Base-by-base conservation (phyloP, 2,329 filamentous ascomycete species). In the Fusarium pilosicola region DNA sequence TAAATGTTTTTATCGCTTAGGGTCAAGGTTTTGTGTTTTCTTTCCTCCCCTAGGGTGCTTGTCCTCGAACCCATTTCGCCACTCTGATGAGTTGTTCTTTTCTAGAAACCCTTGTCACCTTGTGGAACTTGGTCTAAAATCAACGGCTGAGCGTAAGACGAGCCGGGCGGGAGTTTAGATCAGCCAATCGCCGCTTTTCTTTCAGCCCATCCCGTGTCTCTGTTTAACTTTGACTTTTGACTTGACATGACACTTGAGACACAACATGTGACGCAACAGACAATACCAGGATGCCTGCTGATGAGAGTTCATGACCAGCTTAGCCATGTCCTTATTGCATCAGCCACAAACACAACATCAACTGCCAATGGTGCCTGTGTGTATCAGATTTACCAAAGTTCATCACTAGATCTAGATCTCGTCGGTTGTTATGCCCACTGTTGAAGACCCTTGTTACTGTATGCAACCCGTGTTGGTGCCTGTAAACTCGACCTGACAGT, bases 191-290 rank as follows among this genome's bases (percentile, higher is more conserved):
- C 55, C 32, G 63, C 44, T 51, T 68, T 55, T 38, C 48, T 54
- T 69, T 56, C 39, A 42, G 30, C 41, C 52, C 51, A 52, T 46
- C 48, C 48, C n/a, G n/a, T 60, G 41, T 51, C 13, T 24, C 54
- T 38, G n/a, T 36, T 42, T 62, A 34, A 59, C 32, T 46, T 67
- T 46, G 41, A n/a, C 49, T 66, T 51, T 55, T 32, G 38, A 42
- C 42, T 41, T 56, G 61, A 48, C 46, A 32, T 65, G 49, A 32
- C 38, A 44, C 49, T 55, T 34, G 36, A 44, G 42, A 42, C 52
- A 64, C 52, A 58, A 20, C 71, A 72, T 74, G 71, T 74, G 71
- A 74, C 58, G 67, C 62, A 74, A 65, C 24, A 57, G 62, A 42
- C 26, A 24, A 36, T 51, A n/a, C 30, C 6, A 49, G 42, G 36